Conservation (phyloP, 768 basidiomycete species). For the Fomitopsis serialis region DNA sequence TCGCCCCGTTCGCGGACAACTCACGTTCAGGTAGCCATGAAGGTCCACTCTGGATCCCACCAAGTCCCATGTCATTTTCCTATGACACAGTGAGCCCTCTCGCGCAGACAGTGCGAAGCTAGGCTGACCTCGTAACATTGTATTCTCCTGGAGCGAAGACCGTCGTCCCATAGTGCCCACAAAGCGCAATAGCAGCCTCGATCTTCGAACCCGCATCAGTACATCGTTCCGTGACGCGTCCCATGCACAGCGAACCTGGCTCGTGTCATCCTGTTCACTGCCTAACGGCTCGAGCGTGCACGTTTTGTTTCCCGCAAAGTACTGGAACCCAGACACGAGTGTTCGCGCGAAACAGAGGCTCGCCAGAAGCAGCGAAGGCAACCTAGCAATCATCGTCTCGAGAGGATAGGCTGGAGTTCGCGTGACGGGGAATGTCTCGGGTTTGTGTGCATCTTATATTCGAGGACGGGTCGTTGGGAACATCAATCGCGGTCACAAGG, state of each 20-base stretch:
- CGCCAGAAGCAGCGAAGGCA: background rate
- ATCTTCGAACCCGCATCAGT: constrained; percentile 27
- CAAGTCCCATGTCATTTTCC: constrained; percentile 53
- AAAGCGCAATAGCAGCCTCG: constrained; percentile 40
- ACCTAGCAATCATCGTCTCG: background rate
- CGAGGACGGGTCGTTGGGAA: background rate
- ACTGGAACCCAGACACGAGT: background rate
- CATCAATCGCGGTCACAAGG: background rate
- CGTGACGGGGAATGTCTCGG: background rate
- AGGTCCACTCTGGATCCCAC: constrained; percentile 38
- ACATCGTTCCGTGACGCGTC: background rate
- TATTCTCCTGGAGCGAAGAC: constrained; percentile 40
- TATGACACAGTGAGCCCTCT: constrained; percentile 13
- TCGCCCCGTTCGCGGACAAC: constrained; percentile 3
- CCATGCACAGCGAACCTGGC: constrained; percentile 11
- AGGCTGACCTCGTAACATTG: constrained; percentile 47
- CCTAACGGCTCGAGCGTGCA: constrained; percentile 20
- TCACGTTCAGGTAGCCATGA: constrained; percentile 36
- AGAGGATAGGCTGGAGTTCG: background rate
- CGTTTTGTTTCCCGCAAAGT: background rate
- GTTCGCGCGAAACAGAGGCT: background rate
- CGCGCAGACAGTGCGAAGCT: too few relatives aligned
- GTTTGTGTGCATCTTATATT: background rate
- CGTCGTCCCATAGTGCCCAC: constrained; percentile 42
- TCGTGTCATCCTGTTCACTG: constrained; percentile 17